Evolutionary conservation across 176 grass and related monocot genomes (phyloP), one percentile per base, ranked within the genome.

Genomic region (Phoenix roebelenii): DNA sequence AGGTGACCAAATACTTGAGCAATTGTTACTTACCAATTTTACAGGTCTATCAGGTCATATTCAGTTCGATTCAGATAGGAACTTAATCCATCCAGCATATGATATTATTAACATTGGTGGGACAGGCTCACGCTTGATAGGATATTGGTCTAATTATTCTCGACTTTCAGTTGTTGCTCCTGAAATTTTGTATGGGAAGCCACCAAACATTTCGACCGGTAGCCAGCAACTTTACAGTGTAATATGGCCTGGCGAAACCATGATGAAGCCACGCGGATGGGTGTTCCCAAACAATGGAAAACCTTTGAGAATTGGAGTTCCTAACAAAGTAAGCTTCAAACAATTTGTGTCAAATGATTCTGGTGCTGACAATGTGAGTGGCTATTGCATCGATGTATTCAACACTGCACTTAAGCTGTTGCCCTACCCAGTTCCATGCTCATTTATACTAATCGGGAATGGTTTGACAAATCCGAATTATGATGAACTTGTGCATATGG

Each of bases 261-360:
- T 52, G 18, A 22, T 17, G 5, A 67, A 35, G 18, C 65, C 65
- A 3, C 65, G 65, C 19, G 65, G 65, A 35, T 67, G 65, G 65
- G 52, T 67, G 17, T 67, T 67, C 51, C 65, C 65, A 22, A 55
- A 67, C 52, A 67, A 67, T 35, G 65, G 65, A 67, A 67, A 67
- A 18, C 3, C 51, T 35, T 20, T 67, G 28, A 54, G 25, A 18
- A 67, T 67, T 39, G 65, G 52, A 39, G 65, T 67, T 22, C 65
- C 65, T 35, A 55, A 67, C 18, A 7, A 52, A 3, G 18, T 50
- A 23, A 67, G 65, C 32, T 67, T 55, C 20, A 55, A 55, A 26
- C 50, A 67, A 55, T 55, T 67, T 35, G 51, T 67, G 30, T 35
- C 65, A 1, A 67, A 39, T 55, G 25, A 55, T 6, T 32, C 29